Evolutionary conservation across 2,329 filamentous ascomycete species (phyloP), one percentile per base, ranked within the genome.

Genomic region (Fusarium illudens): DNA sequence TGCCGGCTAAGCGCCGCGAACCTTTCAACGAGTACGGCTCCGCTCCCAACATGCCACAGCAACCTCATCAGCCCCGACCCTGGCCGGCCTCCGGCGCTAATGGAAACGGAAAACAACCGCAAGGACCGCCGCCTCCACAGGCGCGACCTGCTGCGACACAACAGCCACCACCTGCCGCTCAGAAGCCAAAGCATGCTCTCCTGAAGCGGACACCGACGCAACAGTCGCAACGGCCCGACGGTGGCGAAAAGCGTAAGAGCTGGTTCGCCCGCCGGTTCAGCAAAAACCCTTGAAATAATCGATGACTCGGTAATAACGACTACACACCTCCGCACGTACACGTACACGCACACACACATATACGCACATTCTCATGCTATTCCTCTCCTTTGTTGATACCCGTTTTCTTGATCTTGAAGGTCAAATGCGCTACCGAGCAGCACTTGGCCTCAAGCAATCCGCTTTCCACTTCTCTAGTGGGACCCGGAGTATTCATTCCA

Each of bases 211-310:
- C 77, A 44, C 69, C 71, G 5, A 75, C 72, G 50, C 75, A 71
- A 39, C 62, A 72, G 48, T 64, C 68, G 50, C 63, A 46, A 50
- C 72, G 64, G 52, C 53, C 71, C 44, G 60, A 64, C 5, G 65
- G 71, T 19, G 75, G 76, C 12, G 91, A 94, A 64, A 97, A 97
- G 84, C 86, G 92, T 68, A 94, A 94, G 85, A 96, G 94, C 77
- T 97, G 94, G 93, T 90, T 98, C 74, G 89, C 92, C 75, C 88
- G 89, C 72, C 86, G 90, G 58, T 96, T 97, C 79, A 96, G 91
- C 84, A 94, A 85, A 76, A 79, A 80, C 33, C 50, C 71, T 37
- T 74, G 48, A 72, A 50, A 53, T 50, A 37, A 30, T 20, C 22
- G 48, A 56, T 42, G 7, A 44, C 37, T 54, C 29, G 29, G 27